Conservation (phyloP, 2,329 filamentous ascomycete species). For the Corniculantispora saksenae region DNA sequence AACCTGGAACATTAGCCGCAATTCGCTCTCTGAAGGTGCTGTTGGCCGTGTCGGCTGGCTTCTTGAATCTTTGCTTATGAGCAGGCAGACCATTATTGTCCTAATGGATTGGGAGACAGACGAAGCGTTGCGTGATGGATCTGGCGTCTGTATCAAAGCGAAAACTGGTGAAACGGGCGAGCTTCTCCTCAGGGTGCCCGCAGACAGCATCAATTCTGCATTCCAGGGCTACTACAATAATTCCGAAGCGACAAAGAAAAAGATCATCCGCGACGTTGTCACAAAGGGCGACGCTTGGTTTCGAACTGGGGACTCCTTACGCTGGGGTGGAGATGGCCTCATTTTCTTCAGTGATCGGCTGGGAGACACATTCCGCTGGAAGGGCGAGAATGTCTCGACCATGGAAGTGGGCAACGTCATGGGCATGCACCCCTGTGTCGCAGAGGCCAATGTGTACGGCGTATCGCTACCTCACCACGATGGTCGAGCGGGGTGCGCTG, state of each 20-base stretch:
- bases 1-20: slow-evolving; percentile 72
- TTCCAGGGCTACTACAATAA: slow-evolving; percentile 87
- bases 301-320: slow-evolving; percentile 78
- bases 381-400: slow-evolving; percentile 81
- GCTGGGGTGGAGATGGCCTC: slow-evolving; percentile 67
- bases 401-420: slow-evolving; percentile 76
- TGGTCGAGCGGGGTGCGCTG: slow-evolving; percentile 81
- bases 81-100: slow-evolving; percentile 59
- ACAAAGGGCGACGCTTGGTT: slow-evolving; percentile 78
- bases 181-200: slow-evolving; percentile 69
- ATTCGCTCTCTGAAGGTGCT: slow-evolving; percentile 71
- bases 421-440: slow-evolving; percentile 64
- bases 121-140: slow-evolving; percentile 45
- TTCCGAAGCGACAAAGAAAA: slow-evolving; percentile 67
- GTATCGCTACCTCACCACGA: slow-evolving; percentile 79
- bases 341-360: slow-evolving; percentile 81
- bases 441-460: slow-evolving; percentile 85
- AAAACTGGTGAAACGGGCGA: slow-evolving; percentile 68
- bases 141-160: slow-evolving; percentile 63
- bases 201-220: slow-evolving; percentile 54
- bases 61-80: slow-evolving; percentile 55
- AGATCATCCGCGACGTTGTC: slow-evolving; percentile 74
- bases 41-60: slow-evolving; percentile 73
- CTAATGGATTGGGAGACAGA: slow-evolving; percentile 51
- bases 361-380: slow-evolving; percentile 78